Base-by-base conservation (phyloP, 345 rosid genomes). In the Capsella bursapastoris region DNA sequence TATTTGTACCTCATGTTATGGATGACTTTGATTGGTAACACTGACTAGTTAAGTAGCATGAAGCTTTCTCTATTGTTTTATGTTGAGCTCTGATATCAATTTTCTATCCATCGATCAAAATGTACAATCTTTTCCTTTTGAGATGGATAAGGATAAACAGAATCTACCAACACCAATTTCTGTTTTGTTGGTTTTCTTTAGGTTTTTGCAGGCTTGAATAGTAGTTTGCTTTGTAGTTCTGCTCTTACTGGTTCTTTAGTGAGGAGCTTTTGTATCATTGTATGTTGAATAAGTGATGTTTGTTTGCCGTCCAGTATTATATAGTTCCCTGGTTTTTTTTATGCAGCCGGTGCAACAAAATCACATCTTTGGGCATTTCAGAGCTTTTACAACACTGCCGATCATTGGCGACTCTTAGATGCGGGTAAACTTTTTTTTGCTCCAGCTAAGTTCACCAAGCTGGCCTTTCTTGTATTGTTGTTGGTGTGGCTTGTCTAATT, bases 391-490 rank as follows among this genome's bases (percentile, higher is more conserved):
- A 73, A 55, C 83, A 83, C 68, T 91, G 98, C 78, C 86, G 72
- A 53, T 88, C 82, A 0, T 80, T 94, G 82, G 86, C 85, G 70
- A 88, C 91, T 27, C 64, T 94, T 75, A 88, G 98, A 90, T 87
- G 87, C 83, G 96, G 97, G 96, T 94, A 94, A 31, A 49, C 1
- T 48, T 28, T 72, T 22, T 3, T 38, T 13, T 29, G 13, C 59
- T 62, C 13, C n/a, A 12, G 59, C 5, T 48, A 45, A 16, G 8
- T 52, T 5, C 25, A 51, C 2, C 12, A 25, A 57, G 38, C 59
- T 47, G 31, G 3, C 31, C 31, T 8, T 43, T 60, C 0, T 4
- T 27, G 1, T 27, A 5, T 43, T 65, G 32, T 47, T 43, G 5
- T 25, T 61, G 13, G 6, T 31, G n/a, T 34, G 64, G 64, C 58